Base-by-base conservation (phyloP, 2,329 filamentous ascomycete species). In the Coniochaeta ligniaria region DNA sequence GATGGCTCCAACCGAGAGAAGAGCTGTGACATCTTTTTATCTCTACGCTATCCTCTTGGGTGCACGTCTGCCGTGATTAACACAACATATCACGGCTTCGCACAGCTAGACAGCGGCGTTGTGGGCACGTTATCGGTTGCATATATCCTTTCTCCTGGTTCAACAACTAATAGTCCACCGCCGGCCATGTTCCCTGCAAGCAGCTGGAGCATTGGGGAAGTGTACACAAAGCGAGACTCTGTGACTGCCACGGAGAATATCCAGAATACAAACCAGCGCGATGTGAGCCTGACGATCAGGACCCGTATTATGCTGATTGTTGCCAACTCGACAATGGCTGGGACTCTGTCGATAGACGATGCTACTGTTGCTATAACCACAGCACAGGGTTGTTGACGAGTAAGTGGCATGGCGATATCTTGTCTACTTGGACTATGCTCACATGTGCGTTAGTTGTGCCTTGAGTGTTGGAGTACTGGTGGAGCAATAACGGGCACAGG, bases 1-100 rank as follows among this genome's bases (percentile, higher is more conserved):
- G n/a, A 17, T 59, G 45, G 45, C 22, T 50, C 45, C 5, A 16
- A 54, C 26, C 57, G 41, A 24, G 41, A 59, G 20, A 22, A 38
- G 22, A 31, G 52, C 41, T 59, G 57, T 38, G 17, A 35, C 26
- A 35, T 59, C 43, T 47, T 59, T 14, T 6, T 59, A 1, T 24
- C n/a, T 20, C 26, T 52, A 1, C 57, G 57, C 11, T 65, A 61
- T 43, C 62, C 59, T 28, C 57, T 56, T 26, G 59, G 63, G 14
- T 64, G 63, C 24, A 38, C 35, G 50, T 63, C 63, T 3, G n/a
- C 20, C 12, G 20, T 22, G 28, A 31, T 59, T 7, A 14, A 24
- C 7, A 11, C 26, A 2, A 52, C 28, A 20, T 59, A 50, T 31
- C 57, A 59, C 43, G 57, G 57, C 57, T 59, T 59, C 43, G 57